These are phyloP conservation scores for Boletus subcaerulescens DNA, from an alignment of 768 basidiomycete genomes.

Conservation along the genomic window DNA sequence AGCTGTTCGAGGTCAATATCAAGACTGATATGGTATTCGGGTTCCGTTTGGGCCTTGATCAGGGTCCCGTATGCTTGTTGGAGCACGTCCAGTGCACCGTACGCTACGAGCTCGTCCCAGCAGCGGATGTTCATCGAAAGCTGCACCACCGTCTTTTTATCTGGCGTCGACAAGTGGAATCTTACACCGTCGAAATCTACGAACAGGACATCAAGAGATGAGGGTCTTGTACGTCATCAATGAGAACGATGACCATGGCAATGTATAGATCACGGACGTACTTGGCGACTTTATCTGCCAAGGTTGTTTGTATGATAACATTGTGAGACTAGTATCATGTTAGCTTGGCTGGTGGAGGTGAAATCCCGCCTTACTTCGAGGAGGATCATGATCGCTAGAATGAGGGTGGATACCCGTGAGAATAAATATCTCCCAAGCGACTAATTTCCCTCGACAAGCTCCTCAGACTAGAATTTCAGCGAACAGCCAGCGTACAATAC, in stretches of 20 bases:
- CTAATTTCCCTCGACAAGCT: conserved; percentile 24
- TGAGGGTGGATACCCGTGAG: conserved; percentile 20
- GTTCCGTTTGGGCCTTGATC: conserved; percentile 66
- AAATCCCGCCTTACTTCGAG: conserved; percentile 58
- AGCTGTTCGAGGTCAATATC: conserved; percentile 84
- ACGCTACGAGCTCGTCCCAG: conserved; percentile 89
- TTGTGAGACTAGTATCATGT: conserved; percentile 67
- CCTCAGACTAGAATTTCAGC: conserved; percentile 9
- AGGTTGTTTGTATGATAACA: conserved; percentile 87
- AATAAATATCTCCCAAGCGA: conserved; percentile 18
- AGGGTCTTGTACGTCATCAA: conserved; percentile 57
- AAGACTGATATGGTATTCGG: conserved; percentile 87
- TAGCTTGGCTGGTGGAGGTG: not conserved
- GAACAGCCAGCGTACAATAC: conserved; percentile 4
- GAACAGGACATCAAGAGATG: conserved; percentile 90
- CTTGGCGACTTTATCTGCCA: conserved; percentile 86
- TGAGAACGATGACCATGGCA: conserved; percentile 2
- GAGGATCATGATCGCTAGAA: conserved; percentile 60
- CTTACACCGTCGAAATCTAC: conserved; percentile 98
- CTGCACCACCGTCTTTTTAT: conserved; percentile 75
- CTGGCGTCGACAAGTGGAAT: conserved; percentile 88
- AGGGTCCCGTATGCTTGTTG: conserved; percentile 78
- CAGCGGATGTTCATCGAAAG: conserved; percentile 97
- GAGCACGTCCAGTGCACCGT: conserved; percentile 80
- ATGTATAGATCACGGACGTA: conserved; percentile 34